phyloP scores from a whole-genome alignment of 140 eudicot genomes.

The Bidens hawaiensis region DNA sequence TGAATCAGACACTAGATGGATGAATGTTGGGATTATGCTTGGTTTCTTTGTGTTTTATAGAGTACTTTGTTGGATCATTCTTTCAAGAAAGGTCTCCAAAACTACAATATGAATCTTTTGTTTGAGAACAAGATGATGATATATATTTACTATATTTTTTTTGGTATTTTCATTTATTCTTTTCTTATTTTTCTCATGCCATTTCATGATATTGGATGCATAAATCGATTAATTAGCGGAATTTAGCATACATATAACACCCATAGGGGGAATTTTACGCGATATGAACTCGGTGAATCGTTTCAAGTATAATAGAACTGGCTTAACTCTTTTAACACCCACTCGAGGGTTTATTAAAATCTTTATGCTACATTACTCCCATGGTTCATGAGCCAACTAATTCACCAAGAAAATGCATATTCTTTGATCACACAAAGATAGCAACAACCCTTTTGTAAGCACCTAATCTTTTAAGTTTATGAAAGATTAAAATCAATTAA shows the following conservation, averaged over 20 bases:
- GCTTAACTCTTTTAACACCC: neutral
- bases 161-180: neutral
- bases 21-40: constrained; percentile 85
- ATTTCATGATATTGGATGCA: neutral
- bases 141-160: neutral
- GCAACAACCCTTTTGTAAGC: neutral
- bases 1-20: constrained; percentile 71
- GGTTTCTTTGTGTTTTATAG: constrained; percentile 87
- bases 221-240: neutral
- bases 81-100: constrained; percentile 70
- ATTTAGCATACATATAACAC: neutral
- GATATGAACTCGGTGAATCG: neutral
- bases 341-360: constrained; percentile 7
- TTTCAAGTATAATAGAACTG: neutral
- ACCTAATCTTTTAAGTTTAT: neutral
- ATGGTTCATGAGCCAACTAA: constrained; percentile 27
- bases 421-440: constrained; percentile 18
- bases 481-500: neutral
- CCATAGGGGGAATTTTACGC: neutral
- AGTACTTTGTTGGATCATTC: constrained; percentile 85
- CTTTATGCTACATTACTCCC: constrained; percentile 5
- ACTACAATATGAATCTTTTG: constrained; percentile 52
- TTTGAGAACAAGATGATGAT: neutral
- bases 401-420: constrained; percentile 5
- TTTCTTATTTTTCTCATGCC: neutral